phyloP scores from a whole-genome alignment of 495 filamentous ascomycete genomes.

The Aspergillus olivimuriae region DNA sequence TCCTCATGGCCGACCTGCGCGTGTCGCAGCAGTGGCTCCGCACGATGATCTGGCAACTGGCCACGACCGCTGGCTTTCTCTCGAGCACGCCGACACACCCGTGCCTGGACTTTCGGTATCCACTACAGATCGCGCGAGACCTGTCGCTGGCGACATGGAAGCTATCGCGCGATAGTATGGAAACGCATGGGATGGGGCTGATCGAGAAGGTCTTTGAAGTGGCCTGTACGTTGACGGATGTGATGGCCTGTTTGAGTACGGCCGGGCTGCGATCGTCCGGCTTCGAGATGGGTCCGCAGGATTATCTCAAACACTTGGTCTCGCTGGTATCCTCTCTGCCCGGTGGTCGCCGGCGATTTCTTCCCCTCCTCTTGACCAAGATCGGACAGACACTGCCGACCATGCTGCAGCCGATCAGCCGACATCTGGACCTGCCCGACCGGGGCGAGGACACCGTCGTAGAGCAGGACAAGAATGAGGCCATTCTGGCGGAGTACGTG shows the following conservation, averaged over 20 bases:
- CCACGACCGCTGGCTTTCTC: constrained; percentile 43
- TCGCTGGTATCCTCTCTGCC: constrained; percentile 61
- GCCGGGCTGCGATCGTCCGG: constrained; percentile 38
- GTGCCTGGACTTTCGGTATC: constrained; percentile 61
- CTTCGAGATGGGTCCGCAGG: constrained; percentile 60
- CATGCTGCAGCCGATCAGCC: constrained; percentile 44
- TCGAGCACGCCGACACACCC: constrained; percentile 49
- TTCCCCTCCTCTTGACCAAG: constrained; percentile 64
- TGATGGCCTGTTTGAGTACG: constrained; percentile 58
- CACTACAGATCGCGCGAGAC: constrained; percentile 62
- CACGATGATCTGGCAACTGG: constrained; percentile 68
- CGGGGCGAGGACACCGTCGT: not conserved
- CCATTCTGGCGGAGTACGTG: not conserved
- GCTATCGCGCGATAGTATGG: constrained; percentile 57
- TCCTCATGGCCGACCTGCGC: constrained; percentile 56
- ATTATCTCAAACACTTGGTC: constrained; percentile 65
- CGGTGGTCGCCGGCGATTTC: constrained; percentile 62
- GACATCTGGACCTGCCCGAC: constrained; percentile 17
- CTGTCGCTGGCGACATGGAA: constrained; percentile 62
- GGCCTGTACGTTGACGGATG: constrained; percentile 65
- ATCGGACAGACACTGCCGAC: constrained; percentile 59
- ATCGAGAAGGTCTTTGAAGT: constrained; percentile 75
- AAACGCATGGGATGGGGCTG: constrained; percentile 61
- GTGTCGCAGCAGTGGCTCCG: constrained; percentile 72
- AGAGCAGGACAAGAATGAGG: not conserved